Evolutionary conservation across 805 yeast genomes (phyloP), one percentile per base, ranked within the genome.

Genomic region (Torulaspora maleeae): DNA sequence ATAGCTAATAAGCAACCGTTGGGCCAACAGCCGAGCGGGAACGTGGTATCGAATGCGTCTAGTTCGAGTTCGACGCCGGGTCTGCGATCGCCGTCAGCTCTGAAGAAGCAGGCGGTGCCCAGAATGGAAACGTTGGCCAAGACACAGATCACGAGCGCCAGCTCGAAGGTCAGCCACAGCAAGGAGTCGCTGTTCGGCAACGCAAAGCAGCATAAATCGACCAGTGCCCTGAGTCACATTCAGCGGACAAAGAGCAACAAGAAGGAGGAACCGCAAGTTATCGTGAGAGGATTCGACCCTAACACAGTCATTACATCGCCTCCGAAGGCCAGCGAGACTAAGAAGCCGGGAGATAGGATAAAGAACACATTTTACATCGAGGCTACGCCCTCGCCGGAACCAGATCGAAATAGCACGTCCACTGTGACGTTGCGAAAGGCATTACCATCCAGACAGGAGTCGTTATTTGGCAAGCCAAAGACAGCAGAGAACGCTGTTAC

Each of bases 211-310:
- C 40, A 41, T 33, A 45, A 45, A 27, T 45, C 49, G 9, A 41
- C 49, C 17, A 35, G 43, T 15, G 42, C 45, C 11, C 33, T 45
- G 27, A 34, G 27, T 34, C 43, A 38, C 13, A 36, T 36, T 19
- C 20, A 35, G 8, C 44, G 44, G 3, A 16, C 32, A 22, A 16
- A 39, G 8, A 39, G 29, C 13, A 32, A 22, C 4, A 42, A 41
- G 41, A 53, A 50, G 27, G 56, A 53, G 41, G 50, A 47, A 17
- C 60, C 60, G 9, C 51, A 46, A 38, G 51, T 44, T 15, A 49
- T 59, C 12, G 54, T 56, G 5, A 56, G 49, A 15, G 64, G 64
- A 5, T 59, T 59, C 38, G 59, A 58, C 38, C 53, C 63, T 13
- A 56, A 45, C 20, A 50, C 51, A 4, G 37, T 51, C 6, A 50